A percentile compares a stretch with the other conserved stretches of the same genome.
Conservation (phyloP, 352 stramenopile genomes). For the Phytopythium mirpurense region DNA sequence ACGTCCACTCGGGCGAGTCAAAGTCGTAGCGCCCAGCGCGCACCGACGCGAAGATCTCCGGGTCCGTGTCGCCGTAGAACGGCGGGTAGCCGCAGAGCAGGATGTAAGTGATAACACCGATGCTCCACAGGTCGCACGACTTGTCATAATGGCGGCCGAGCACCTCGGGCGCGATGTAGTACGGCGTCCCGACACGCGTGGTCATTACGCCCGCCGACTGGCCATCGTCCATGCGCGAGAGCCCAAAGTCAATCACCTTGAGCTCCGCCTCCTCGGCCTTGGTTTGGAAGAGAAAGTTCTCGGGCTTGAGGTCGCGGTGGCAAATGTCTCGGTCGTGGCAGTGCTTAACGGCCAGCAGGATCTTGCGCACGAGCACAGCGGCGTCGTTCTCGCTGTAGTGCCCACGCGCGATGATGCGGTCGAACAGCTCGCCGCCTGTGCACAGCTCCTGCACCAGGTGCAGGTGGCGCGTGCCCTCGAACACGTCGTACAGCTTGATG, state of each 20-base stretch:
- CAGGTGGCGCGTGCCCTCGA: constrained; percentile 95
- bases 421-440: constrained; percentile 95
- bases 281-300: constrained; percentile 96
- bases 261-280: constrained; percentile 88
- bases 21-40: constrained; percentile 80
- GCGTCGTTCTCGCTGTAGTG: constrained; percentile 98
- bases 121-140: constrained; percentile 95
- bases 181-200: constrained; percentile 95
- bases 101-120: constrained; percentile 95
- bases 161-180: constrained; percentile 94
- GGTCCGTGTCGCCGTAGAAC: constrained; percentile 94
- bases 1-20: constrained; percentile 79
- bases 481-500: constrained; percentile 97
- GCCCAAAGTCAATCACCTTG: constrained; percentile 99
- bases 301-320: constrained; percentile 97
- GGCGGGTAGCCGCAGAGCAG: constrained; percentile 94
- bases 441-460: constrained; percentile 98
- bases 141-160: constrained; percentile 94
- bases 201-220: constrained; percentile 86
- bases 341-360: constrained; percentile 95
- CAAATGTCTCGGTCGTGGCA: constrained; percentile 97
- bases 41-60: constrained; percentile 86
- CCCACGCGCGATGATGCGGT: constrained; percentile 86
- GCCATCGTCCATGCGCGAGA: constrained; percentile 90
- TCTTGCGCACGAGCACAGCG: constrained; percentile 94